Evolutionary conservation across 2,329 filamentous ascomycete genomes (phyloP).

Genomic region (Cercospora zeae-maydis): DNA sequence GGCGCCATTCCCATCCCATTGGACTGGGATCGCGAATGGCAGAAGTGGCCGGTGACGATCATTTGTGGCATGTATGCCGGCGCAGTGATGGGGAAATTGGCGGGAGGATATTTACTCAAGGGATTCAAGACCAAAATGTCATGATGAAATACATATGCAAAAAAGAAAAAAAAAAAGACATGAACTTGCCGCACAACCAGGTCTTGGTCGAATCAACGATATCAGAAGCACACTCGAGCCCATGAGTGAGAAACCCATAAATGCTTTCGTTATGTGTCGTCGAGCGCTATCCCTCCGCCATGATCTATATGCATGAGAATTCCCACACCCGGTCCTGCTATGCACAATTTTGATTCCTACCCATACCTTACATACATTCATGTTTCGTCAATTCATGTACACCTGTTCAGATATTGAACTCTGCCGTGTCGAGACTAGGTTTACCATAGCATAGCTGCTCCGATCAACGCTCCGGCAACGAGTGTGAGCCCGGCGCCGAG

Average conservation of each 20-base stretch:
- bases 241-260: background rate
- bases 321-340: background rate
- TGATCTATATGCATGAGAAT: background rate
- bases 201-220: background rate
- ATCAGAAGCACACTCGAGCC: background rate
- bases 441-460: constrained; percentile 30
- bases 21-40: constrained; percentile 99
- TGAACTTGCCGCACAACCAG: background rate
- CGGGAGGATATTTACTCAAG: constrained; percentile 51
- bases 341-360: background rate
- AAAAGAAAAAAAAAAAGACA: background rate
- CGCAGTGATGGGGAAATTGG: constrained; percentile 65
- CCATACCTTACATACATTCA: background rate
- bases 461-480: constrained; percentile 35
- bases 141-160: background rate
- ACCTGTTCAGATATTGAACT: background rate
- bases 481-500: constrained; percentile 32
- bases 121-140: constrained; percentile 43
- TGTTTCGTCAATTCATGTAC: constrained; percentile 1
- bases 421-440: background rate
- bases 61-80: constrained; percentile 78
- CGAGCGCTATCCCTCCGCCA: background rate
- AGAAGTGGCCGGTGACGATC: constrained; percentile 94
- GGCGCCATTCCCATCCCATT: constrained; percentile 92
- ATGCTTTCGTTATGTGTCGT: background rate